Conservation (phyloP, 495 filamentous ascomycete species). For the Paragyromitra xinjiangensis region DNA sequence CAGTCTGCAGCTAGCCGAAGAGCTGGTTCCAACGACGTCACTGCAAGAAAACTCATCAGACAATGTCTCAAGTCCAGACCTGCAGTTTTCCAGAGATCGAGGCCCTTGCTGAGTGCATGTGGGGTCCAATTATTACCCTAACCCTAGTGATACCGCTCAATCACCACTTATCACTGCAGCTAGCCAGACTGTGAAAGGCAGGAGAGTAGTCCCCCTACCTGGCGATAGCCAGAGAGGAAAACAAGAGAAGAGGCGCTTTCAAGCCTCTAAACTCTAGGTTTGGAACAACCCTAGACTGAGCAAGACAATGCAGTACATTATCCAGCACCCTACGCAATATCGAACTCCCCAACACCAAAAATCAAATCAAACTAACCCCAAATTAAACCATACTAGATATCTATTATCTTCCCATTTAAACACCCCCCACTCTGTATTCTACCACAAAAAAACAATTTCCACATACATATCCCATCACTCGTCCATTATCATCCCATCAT, state of each 20-base stretch:
- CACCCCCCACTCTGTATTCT: background rate
- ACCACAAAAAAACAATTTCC: conserved; percentile 3
- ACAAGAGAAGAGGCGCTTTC: background rate
- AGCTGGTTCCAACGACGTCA: background rate
- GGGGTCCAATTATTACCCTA: background rate
- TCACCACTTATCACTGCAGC: background rate
- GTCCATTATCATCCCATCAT: conserved; percentile 7
- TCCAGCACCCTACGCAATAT: too few relatives aligned
- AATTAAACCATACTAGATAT: background rate
- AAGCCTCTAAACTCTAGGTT: too few relatives aligned
- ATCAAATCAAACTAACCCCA: background rate
- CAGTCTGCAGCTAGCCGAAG: background rate
- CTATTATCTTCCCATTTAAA: conserved; percentile 13
- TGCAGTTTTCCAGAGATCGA: background rate
- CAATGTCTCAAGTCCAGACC: background rate
- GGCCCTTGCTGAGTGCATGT: background rate
- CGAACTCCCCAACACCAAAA: too few relatives aligned
- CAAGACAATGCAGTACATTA: too few relatives aligned
- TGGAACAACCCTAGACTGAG: too few relatives aligned
- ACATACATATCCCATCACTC: conserved; percentile 18
- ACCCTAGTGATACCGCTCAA: background rate
- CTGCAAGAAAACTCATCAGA: background rate
- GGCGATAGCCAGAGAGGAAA: background rate
- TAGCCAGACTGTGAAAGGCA: background rate
- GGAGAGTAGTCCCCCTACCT: too few relatives aligned